These are phyloP conservation scores for Phoenix roebelenii DNA, from an alignment of 176 grass and related monocot species.

Conservation along the genomic window DNA sequence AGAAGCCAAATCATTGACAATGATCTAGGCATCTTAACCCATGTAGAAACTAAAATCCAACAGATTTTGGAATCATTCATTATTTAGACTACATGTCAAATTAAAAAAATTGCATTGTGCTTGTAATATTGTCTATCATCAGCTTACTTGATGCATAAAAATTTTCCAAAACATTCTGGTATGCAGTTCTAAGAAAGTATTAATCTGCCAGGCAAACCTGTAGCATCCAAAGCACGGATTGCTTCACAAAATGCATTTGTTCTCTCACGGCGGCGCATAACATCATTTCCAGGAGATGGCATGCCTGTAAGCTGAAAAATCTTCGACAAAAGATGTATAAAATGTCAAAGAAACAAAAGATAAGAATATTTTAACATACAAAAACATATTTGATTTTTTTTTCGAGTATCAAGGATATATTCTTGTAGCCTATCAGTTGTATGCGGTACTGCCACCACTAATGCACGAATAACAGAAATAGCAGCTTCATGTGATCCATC, in stretches of 20 bases:
- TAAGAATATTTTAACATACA: constrained; percentile 10
- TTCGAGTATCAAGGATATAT: constrained; percentile 75
- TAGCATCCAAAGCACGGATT: constrained; percentile 85
- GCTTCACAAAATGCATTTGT: constrained; percentile 90
- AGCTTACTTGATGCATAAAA: too few relatives aligned
- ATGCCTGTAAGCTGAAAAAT: constrained; percentile 69
- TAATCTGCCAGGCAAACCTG: constrained; percentile 42
- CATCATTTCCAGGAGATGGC: constrained; percentile 42
- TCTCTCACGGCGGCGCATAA: constrained; percentile 43
- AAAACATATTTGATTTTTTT: constrained; percentile 14
- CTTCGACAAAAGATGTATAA: constrained; percentile 87
- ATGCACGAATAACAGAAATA: constrained; percentile 71
- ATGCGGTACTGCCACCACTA: constrained; percentile 71
- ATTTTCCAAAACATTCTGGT: too few relatives aligned
- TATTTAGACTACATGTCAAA: too few relatives aligned
- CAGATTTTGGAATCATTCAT: too few relatives aligned
- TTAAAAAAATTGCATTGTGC: too few relatives aligned
- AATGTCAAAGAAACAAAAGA: constrained; percentile 63
- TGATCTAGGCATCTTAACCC: too few relatives aligned
- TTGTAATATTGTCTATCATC: too few relatives aligned
- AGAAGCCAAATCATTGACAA: too few relatives aligned
- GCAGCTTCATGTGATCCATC: constrained; percentile 94
- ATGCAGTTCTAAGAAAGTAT: background rate
- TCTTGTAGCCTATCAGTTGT: constrained; percentile 85
- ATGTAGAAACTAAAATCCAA: too few relatives aligned